Conservation (phyloP, 202 grass and related monocot species). For the Panicum virgatum region DNA sequence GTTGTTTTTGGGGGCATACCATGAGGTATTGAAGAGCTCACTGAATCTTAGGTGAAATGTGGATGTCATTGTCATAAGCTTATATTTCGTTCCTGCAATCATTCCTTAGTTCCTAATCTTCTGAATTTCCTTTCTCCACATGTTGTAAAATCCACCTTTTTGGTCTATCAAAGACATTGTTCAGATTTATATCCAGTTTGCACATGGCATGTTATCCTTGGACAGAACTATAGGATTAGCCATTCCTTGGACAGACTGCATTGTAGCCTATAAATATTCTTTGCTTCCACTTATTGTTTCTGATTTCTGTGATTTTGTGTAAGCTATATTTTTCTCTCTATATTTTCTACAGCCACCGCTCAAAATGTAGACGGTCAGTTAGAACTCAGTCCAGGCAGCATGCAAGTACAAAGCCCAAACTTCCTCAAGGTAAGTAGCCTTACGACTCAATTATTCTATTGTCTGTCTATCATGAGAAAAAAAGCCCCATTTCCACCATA, state of each 20-base stretch:
- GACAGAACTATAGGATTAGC: not conserved
- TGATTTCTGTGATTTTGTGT: not conserved
- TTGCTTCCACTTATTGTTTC: not conserved
- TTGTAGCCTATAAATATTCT: not conserved
- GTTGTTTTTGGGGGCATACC: not conserved
- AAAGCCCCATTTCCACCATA: not conserved
- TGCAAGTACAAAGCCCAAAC: constrained; percentile 24
- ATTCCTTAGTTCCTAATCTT: not conserved
- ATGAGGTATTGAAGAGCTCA: not conserved
- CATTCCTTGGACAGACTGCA: not conserved
- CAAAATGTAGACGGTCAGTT: constrained; percentile 24
- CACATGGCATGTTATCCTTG: not conserved
- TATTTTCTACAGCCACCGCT: constrained; percentile 16
- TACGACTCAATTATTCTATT: constrained; percentile 6
- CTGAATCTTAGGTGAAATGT: not conserved
- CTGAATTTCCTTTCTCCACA: constrained; percentile 4
- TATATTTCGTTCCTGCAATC: not conserved
- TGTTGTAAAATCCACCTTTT: not conserved
- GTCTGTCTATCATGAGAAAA: not conserved
- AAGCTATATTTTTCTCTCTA: not conserved
- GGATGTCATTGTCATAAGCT: not conserved
- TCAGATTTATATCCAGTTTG: not conserved
- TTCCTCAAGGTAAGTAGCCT: constrained; percentile 23
- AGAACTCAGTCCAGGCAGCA: not conserved
- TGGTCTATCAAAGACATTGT: not conserved